Evolutionary conservation across 495 filamentous ascomycete genomes (phyloP).

Genomic region (Aspergillus mulundensis): DNA sequence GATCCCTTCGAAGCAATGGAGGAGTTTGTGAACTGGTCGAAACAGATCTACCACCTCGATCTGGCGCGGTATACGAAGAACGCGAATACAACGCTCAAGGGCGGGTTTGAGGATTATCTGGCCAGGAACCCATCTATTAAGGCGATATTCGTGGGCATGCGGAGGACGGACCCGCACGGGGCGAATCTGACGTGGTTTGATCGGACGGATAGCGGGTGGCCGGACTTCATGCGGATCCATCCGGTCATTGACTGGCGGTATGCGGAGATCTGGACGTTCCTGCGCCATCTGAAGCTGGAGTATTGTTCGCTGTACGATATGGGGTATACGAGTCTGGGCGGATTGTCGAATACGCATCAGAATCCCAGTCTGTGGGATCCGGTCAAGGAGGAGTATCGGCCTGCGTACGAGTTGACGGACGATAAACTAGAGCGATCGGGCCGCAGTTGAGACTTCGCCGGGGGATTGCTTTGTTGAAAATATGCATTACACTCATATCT

Average conservation of each 20-base stretch:
- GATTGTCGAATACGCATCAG: slow-evolving; percentile 82
- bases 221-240: slow-evolving; percentile 85
- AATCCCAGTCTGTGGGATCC: slow-evolving; percentile 69
- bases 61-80: slow-evolving; percentile 68
- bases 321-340: slow-evolving; percentile 83
- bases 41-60: slow-evolving; percentile 65
- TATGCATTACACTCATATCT: neutral
- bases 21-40: slow-evolving; percentile 67
- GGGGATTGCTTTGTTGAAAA: too few species aligned
- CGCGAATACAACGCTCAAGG: slow-evolving; percentile 46
- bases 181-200: slow-evolving; percentile 73
- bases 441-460: slow-evolving; percentile 50
- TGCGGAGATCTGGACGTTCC: slow-evolving; percentile 91
- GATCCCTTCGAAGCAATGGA: slow-evolving; percentile 84
- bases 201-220: slow-evolving; percentile 85
- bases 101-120: slow-evolving; percentile 75
- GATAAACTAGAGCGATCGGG: slow-evolving; percentile 85
- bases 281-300: slow-evolving; percentile 68
- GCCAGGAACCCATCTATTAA: slow-evolving; percentile 54
- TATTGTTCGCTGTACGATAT: slow-evolving; percentile 85
- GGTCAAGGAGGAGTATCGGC: slow-evolving; percentile 52
- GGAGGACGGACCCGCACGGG: slow-evolving; percentile 90
- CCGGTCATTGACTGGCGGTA: slow-evolving; percentile 98
- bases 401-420: slow-evolving; percentile 81
- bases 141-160: slow-evolving; percentile 89